Conservation (phyloP, 352 stramenopile genomes). For the Phytopythium mirpurense region DNA sequence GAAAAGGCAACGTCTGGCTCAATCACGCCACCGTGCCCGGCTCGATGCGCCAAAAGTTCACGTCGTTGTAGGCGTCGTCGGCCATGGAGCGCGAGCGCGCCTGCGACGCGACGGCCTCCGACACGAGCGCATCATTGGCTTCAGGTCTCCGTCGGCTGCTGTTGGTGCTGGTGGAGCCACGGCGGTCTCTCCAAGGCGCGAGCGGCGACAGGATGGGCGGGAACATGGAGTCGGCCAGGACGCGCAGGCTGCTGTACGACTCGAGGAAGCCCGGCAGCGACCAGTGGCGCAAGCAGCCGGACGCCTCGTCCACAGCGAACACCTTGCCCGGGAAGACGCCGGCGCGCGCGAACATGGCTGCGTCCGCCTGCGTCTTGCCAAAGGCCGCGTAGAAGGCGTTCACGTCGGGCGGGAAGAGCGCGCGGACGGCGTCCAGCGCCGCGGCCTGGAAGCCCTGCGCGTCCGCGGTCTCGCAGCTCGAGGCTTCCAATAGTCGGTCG, state of each 20-base stretch:
- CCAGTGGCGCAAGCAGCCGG: slow-evolving; percentile 50
- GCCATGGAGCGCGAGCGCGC: slow-evolving; percentile 45
- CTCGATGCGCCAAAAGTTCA: slow-evolving; percentile 82
- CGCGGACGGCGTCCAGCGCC: slow-evolving; percentile 53
- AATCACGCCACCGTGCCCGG: slow-evolving; percentile 26
- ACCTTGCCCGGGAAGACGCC: slow-evolving; percentile 79
- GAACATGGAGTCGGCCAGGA: slow-evolving; percentile 72
- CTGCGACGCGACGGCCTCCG: slow-evolving; percentile 44
- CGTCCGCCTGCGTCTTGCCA: slow-evolving; percentile 53
- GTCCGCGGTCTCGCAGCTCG: slow-evolving; percentile 37
- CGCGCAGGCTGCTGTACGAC: slow-evolving; percentile 58
- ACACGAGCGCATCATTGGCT: slow-evolving; percentile 31
- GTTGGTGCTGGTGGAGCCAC: neutral
- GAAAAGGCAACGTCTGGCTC: neutral
- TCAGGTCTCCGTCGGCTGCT: neutral
- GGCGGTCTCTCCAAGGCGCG: slow-evolving; percentile 6
- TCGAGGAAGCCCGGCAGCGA: slow-evolving; percentile 61
- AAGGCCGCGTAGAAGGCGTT: slow-evolving; percentile 86
- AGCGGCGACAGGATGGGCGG: slow-evolving; percentile 53
- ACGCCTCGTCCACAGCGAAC: slow-evolving; percentile 53
- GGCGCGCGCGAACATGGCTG: slow-evolving; percentile 50
- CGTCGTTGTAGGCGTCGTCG: slow-evolving; percentile 83
- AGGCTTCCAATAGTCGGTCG: slow-evolving; percentile 42
- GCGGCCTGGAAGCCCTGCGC: slow-evolving; percentile 62
- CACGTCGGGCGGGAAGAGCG: slow-evolving; percentile 65